Base-by-base conservation (phyloP, 768 basidiomycete species). In the Russula brevipes region DNA sequence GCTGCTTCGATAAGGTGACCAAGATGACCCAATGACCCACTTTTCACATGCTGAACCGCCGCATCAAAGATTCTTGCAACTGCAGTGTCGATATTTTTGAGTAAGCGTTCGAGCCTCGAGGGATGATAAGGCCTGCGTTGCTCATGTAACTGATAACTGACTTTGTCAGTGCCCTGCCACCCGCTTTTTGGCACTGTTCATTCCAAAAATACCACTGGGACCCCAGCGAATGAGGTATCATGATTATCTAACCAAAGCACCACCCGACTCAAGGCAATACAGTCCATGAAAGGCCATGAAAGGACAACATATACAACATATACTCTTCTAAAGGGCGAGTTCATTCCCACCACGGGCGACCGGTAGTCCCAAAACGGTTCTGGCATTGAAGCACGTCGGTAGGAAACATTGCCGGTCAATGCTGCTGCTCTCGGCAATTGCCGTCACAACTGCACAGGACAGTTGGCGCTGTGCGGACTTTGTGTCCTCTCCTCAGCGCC, bases 241-340 rank as follows among this genome's bases (percentile, higher is more conserved):
- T 12, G 9, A 17, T 24, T 50, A 44, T 61, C 39, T 24, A 24
- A 61, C 33, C 24, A 55, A 24, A 35, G 10, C 7, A n/a, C 36
- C 31, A 24, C 35, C 36, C 50, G 31, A 58, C 30, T 46, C 30
- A 16, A 46, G n/a, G 51, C 30, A n/a, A 63, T 53, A 24, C 59
- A 46, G 44, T n/a, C 50, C 52, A 60, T 45, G 44, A 24, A 60
- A 38, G 17, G 19, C 35, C 44, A 60, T 38, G 50, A 58, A 39
- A 53, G 31, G 39, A 24, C 24, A 24, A 24, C 24, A 24, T 24
- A 24, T 24, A 38, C 4, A 45, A 52, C 35, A 42, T 56, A 36
- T 14, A 16, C 30, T 33, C 45, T 54, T 38, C 35, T 33, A 46
- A 61, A 56, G 41, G n/a, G 47, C 31, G 33, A 56, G 9, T 36